phyloP scores from a whole-genome alignment of 148 eudicot genomes.

The Oxyria digyna region DNA sequence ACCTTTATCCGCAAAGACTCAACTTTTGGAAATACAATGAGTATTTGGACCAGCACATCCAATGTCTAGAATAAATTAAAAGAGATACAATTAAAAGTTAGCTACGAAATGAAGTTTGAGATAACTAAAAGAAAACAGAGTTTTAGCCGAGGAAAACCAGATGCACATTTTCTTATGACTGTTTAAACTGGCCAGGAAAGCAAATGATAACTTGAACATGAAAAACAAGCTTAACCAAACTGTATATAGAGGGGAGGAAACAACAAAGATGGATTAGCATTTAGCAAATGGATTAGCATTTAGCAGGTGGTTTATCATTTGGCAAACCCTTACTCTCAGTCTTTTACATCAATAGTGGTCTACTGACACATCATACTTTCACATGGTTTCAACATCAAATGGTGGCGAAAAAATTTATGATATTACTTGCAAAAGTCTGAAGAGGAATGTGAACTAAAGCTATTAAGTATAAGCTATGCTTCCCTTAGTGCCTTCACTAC shows the following conservation, averaged over 20 bases:
- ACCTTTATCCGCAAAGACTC: conserved; percentile 85
- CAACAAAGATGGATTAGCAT: not conserved
- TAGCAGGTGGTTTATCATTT: not conserved
- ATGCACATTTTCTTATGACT: not conserved
- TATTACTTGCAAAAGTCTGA: not conserved
- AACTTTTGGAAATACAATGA: conserved; percentile 64
- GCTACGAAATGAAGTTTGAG: not conserved
- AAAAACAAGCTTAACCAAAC: not conserved
- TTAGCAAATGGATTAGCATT: too few relatives aligned
- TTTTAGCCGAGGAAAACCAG: not conserved
- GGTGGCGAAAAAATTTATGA: not conserved
- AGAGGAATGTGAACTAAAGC: not conserved
- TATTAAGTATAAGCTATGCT: not conserved
- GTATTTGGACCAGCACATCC: conserved; percentile 83
- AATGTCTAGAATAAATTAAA: conserved; percentile 38
- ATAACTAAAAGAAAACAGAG: not conserved
- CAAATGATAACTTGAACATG: not conserved
- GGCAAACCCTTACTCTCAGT: not conserved
- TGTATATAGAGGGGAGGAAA: not conserved
- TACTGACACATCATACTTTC: not conserved
- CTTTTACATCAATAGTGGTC: not conserved
- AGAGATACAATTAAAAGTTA: not conserved
- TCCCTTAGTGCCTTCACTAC: not conserved
- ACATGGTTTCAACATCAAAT: not conserved
- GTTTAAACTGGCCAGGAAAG: not conserved